phyloP scores from a whole-genome alignment of 2,329 filamentous ascomycete species.

The Colletotrichum sp. region DNA sequence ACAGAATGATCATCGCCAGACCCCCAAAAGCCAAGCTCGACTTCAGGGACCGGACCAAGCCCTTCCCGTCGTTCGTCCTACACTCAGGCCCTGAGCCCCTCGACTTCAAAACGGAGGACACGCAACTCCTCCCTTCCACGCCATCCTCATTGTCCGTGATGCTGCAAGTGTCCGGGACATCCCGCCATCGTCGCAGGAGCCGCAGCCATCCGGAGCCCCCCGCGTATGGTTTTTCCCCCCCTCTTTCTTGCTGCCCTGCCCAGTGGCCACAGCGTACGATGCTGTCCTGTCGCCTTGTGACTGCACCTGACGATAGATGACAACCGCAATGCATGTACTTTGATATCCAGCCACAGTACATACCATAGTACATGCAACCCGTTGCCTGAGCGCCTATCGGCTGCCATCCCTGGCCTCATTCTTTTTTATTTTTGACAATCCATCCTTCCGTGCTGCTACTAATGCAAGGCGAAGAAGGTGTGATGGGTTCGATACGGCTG shows the following conservation, averaged over 20 bases:
- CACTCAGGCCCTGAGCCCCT: neutral
- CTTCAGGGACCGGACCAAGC: conserved; percentile 4
- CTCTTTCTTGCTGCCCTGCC: neutral
- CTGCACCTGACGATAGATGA: neutral
- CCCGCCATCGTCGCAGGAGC: neutral
- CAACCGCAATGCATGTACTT: neutral
- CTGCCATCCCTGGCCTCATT: neutral
- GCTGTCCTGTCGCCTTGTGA: neutral
- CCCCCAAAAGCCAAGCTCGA: neutral
- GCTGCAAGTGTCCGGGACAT: conserved; percentile 7
- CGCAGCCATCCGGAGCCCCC: neutral
- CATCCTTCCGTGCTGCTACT: neutral
- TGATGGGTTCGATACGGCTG: neutral
- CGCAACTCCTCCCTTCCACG: neutral
- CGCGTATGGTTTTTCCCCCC: neutral
- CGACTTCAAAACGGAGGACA: conserved; percentile 12
- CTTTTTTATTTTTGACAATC: neutral
- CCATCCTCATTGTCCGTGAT: conserved; percentile 3
- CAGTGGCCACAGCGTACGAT: neutral
- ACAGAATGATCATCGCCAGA: neutral
- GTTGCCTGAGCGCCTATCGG: neutral
- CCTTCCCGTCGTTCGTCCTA: conserved; percentile 1
- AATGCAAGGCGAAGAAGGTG: neutral
- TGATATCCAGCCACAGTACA: neutral
- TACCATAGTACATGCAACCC: neutral